Base-by-base conservation (phyloP, 257 asterid genomes). In the Nicotiana benthamiana region DNA sequence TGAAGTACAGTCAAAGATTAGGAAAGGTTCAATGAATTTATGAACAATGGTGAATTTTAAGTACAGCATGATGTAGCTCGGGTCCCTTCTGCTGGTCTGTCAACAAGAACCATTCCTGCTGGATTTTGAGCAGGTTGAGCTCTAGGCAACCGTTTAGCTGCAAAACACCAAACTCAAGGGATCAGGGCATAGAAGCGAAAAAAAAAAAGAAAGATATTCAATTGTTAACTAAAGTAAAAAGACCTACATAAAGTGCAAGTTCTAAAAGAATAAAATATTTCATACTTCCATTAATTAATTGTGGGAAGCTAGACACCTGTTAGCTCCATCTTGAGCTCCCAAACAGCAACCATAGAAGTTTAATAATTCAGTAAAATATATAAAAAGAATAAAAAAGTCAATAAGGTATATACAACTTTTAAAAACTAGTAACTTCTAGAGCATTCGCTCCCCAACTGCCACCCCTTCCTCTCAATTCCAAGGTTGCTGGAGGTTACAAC, bases 101-200 rank as follows among this genome's bases (percentile, higher is more conserved):
- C 94, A 7, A 84, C 94, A 54, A 92, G 89, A 80, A 90, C 91
- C 97, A 93, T 90, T 77, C 97, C 97, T 7, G 97, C 83, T 28
- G 93, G 88, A 82, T 86, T 93, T 84, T 87, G 93, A 79, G 91
- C 66, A 52, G 97, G 86, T 82, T 90, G 96, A 86, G 95, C 94
- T 83, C 89, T 87, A 63, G 94, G 94, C 80, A 93, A 86, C 86
- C 85, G 91, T 86, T 90, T 90, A 10, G 97, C 97, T 93, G 93
- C 80, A 79, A 43, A 70, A 43, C 6, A 12, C 7, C 53, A 75
- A 54, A 83, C 75, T 61, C 76, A 34, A 27, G 34, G 26, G 43
- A 26, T 79, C 12, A 40, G 57, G 30, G 28, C 40, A 22, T 26
- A 17, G 3, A 63, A 16, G 63, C 6, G 9, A 62, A 46, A 46